phyloP scores from a whole-genome alignment of 768 basidiomycete genomes.

The Psilocybe subaeruginosa region DNA sequence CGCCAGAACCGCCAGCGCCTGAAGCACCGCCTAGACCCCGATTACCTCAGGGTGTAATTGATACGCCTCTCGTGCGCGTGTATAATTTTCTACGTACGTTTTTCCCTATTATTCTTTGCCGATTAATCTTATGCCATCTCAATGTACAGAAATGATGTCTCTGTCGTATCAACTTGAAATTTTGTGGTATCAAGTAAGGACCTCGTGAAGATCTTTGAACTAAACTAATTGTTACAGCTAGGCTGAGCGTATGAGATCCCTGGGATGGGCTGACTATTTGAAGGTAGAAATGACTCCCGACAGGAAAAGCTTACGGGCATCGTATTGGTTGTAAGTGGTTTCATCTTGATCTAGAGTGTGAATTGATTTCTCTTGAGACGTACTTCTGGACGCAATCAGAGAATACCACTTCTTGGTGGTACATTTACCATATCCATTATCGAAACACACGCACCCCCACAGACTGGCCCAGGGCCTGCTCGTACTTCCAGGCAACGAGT shows the following conservation, averaged over 20 bases:
- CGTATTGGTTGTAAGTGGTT: constrained; percentile 84
- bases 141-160: constrained; percentile 78
- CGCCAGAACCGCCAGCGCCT: constrained; percentile 41
- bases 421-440: constrained; percentile 73
- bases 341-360: background rate
- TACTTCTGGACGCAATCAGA: constrained; percentile 37
- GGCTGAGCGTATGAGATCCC: constrained; percentile 77
- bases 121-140: constrained; percentile 1
- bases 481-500: constrained; percentile 57
- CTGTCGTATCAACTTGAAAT: constrained; percentile 92
- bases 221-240: constrained; percentile 24
- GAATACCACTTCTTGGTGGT: constrained; percentile 66
- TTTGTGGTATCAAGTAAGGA: constrained; percentile 70
- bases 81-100: constrained; percentile 88
- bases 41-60: constrained; percentile 64
- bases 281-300: constrained; percentile 70
- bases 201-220: background rate
- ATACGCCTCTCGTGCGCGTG: constrained; percentile 82
- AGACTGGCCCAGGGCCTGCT: constrained; percentile 45
- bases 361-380: constrained; percentile 23
- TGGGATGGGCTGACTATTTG: constrained; percentile 86
- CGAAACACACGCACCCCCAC: constrained; percentile 45
- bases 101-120: background rate
- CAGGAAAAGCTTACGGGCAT: constrained; percentile 67
- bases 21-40: constrained; percentile 49